Percentiles rank a stretch among this genome's conserved stretches.
Conservation (phyloP, 140 eudicot genomes). For the Eryngium alpinum region DNA sequence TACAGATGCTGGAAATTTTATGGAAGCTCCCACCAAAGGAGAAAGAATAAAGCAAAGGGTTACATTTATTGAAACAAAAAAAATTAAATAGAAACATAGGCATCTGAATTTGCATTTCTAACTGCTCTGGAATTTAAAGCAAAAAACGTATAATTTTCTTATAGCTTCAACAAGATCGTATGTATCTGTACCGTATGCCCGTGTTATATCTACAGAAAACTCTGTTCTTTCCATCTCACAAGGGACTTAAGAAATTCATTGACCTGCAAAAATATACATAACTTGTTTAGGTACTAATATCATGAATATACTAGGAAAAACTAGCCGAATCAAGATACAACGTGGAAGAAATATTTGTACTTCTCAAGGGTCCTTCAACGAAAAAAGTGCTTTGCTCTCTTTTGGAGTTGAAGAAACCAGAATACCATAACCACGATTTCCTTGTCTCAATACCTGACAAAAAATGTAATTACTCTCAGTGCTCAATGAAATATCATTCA, state of each 20-base stretch:
- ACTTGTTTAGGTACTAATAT: not conserved
- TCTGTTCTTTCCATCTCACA: slow-evolving; percentile 13
- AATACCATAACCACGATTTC: slow-evolving; percentile 72
- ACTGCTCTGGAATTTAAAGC: not conserved
- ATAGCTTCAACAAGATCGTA: not conserved
- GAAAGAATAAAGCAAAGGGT: not conserved
- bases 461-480: not conserved
- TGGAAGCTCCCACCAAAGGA: not conserved
- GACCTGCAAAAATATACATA: not conserved
- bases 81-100: not conserved
- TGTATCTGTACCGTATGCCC: not conserved
- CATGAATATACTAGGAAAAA: not conserved
- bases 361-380: slow-evolving; percentile 77
- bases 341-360: slow-evolving; percentile 23
- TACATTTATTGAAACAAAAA: not conserved
- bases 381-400: slow-evolving; percentile 74
- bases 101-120: slow-evolving; percentile 1
- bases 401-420: slow-evolving; percentile 69
- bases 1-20: not conserved
- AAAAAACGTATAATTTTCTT: not conserved
- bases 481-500: not conserved
- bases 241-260: slow-evolving; percentile 7
- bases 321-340: not conserved
- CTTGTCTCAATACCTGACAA: slow-evolving; percentile 49
- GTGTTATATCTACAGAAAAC: slow-evolving; percentile 3